Base-by-base conservation (phyloP, 2,329 filamentous ascomycete genomes). In the Talaromyces funiculosus region DNA sequence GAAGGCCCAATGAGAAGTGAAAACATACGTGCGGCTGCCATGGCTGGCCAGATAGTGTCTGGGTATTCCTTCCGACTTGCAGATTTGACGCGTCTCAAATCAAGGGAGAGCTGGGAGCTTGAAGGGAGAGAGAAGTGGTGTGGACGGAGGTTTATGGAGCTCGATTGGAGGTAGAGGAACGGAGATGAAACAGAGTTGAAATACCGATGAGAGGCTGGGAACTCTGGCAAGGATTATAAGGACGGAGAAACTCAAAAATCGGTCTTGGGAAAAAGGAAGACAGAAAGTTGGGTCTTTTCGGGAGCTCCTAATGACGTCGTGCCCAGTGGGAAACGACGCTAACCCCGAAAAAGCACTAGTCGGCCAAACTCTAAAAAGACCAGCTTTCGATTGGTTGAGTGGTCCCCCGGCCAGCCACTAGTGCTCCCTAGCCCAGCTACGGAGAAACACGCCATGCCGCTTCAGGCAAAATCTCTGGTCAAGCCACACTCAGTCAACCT, bases 21-120 rank as follows among this genome's bases (percentile, higher is more conserved):
- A 49, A 20, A 51, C 55, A 22, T 24, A 35, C 64, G 49, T 62
- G 57, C 61, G 43, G 57, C 37, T 56, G 61, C 61, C 61, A 62
- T 62, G 56, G 24, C 42, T 53, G 33, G 37, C 37, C 29, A 20
- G 2, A 2, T 4, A 3, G 29, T 10, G 29, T 35, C n/a, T 22
- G 26, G 22, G 9, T 47, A 35, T 26, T 22, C 29, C 18, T 29
- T 35, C 4, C 29, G 29, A 20, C 7, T 33, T 33, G 47, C 4
- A n/a, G 29, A 20, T 12, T 33, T 33, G 47, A 20, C 42, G 42
- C 5, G 42, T 45, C n/a, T n/a, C n/a, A n/a, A n/a, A n/a, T n/a
- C n/a, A n/a, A 16, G n/a, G 20, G 26, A 33, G 16, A 51, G 29
- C 47, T 51, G 20, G 10, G 26, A 33, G 29, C 26, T 14, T 35